A percentile compares a stretch with the other conserved stretches of the same genome.
These are phyloP conservation scores for Mortierella alpina DNA, from an alignment of 192 early-diverging fungal species.

Conservation along the genomic window DNA sequence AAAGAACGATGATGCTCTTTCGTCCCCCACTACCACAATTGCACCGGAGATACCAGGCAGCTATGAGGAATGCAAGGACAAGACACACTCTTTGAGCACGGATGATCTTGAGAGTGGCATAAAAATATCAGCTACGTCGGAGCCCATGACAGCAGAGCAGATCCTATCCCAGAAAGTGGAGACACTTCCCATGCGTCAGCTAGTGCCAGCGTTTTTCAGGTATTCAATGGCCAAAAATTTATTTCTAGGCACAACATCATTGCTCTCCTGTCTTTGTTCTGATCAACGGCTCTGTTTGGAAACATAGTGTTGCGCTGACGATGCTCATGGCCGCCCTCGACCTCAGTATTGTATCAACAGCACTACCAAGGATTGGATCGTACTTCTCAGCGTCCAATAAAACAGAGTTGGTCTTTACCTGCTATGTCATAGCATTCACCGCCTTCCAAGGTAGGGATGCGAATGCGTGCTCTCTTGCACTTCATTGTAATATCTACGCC, in stretches of 20 bases:
- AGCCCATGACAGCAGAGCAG: constrained; percentile 35
- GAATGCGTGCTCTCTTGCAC: not conserved
- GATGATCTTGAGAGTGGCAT: constrained; percentile 21
- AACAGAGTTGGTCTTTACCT: constrained; percentile 51
- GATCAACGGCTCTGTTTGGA: not conserved
- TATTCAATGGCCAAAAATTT: constrained; percentile 3
- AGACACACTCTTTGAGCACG: not conserved
- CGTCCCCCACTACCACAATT: not conserved
- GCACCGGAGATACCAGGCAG: not conserved
- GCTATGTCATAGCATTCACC: constrained; percentile 45
- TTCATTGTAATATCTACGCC: not conserved
- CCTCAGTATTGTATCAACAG: constrained; percentile 71
- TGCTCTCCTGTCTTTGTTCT: not conserved
- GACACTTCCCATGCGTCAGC: constrained; percentile 40
- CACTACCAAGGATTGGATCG: constrained; percentile 67
- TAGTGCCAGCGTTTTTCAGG: constrained; percentile 44
- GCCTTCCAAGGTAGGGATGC: constrained; percentile 47
- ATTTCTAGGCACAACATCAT: not conserved
- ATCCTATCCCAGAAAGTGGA: constrained; percentile 36
- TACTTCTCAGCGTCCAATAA: constrained; percentile 42
- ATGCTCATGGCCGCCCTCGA: constrained; percentile 71
- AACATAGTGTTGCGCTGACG: constrained; percentile 51
- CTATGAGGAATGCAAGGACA: not conserved
- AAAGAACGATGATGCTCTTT: too few species aligned
- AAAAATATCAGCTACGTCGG: not conserved